phyloP scores from a whole-genome alignment of 805 yeast genomes.

The Blastobotrys peoriensis region DNA sequence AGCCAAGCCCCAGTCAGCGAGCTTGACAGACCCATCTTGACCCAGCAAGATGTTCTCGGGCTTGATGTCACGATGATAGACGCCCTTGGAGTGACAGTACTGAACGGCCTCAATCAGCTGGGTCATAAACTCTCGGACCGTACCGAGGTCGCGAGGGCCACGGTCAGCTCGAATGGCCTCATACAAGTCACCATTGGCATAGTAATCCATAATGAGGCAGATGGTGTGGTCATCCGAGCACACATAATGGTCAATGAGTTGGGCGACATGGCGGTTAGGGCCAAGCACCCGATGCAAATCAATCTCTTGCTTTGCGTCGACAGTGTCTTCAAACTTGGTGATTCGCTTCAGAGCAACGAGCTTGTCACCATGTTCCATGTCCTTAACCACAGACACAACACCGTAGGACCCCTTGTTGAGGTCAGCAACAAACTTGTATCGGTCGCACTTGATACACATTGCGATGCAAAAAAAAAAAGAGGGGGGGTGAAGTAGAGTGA shows the following conservation, averaged over 20 bases:
- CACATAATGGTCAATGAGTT: conserved; percentile 68
- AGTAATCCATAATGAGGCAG: conserved; percentile 81
- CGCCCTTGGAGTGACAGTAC: conserved; percentile 75
- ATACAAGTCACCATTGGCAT: conserved; percentile 79
- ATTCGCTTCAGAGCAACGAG: conserved; percentile 85
- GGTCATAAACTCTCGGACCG: conserved; percentile 42
- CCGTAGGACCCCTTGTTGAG: conserved; percentile 94
- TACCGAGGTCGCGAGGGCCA: conserved; percentile 43
- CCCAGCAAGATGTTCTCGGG: conserved; percentile 86
- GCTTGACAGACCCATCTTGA: conserved; percentile 48
- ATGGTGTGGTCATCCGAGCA: conserved; percentile 35
- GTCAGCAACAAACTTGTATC: conserved; percentile 54
- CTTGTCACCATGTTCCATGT: conserved; percentile 38
- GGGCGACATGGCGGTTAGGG: conserved; percentile 60
- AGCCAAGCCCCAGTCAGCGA: conserved; percentile 90
- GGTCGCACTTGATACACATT: conserved; percentile 19
- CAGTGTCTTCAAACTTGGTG: conserved; percentile 9
- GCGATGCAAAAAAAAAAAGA: no score
- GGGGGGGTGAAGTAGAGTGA: no score
- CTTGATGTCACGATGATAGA: conserved; percentile 90
- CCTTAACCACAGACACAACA: conserved; percentile 80
- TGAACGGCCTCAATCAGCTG: conserved; percentile 75
- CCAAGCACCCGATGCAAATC: conserved; percentile 70
- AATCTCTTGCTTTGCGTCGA: conserved; percentile 46
- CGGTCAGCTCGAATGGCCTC: conserved; percentile 66